Evolutionary conservation across 2,329 filamentous ascomycete species (phyloP).

Genomic region (Fusarium chaquense): DNA sequence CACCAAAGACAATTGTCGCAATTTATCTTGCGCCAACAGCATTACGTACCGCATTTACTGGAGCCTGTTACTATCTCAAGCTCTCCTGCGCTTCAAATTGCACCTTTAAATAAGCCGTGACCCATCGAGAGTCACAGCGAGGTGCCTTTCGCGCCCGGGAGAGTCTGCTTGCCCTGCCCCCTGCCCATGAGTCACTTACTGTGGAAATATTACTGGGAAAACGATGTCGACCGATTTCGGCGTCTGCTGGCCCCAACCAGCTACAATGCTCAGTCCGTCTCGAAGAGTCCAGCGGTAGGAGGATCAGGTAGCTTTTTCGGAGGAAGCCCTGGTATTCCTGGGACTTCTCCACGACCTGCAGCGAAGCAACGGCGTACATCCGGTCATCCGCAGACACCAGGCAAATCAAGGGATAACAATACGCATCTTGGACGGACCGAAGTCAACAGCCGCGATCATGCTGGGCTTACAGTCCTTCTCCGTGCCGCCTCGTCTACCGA

Average conservation of each 20-base stretch:
- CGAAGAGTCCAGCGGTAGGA: conserved; percentile 65
- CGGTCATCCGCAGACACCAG: conserved; percentile 60
- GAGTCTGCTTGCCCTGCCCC: conserved; percentile 46
- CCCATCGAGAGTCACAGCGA: conserved; percentile 87
- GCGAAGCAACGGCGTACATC: conserved; percentile 66
- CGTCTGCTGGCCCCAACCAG: conserved; percentile 82
- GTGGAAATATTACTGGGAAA: conserved; percentile 96
- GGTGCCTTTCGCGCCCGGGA: conserved; percentile 73
- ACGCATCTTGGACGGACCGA: conserved; percentile 68
- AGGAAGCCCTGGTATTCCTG: conserved; percentile 57
- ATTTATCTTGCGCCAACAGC: conserved; percentile 23
- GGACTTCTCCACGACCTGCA: conserved; percentile 63
- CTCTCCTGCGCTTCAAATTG: conserved; percentile 55
- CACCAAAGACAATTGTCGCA: conserved; percentile 25
- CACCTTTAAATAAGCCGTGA: conserved; percentile 95
- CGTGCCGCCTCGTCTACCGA: conserved; percentile 83
- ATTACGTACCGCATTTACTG: background rate
- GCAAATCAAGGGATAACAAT: conserved; percentile 60
- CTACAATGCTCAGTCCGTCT: conserved; percentile 65
- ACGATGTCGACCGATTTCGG: conserved; percentile 96
- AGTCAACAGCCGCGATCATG: conserved; percentile 85
- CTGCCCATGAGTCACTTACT: conserved; percentile 91
- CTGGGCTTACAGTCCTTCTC: conserved; percentile 85
- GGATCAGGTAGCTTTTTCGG: conserved; percentile 49
- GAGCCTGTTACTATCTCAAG: conserved; percentile 21